Evolutionary conservation across 768 basidiomycete species (phyloP), one percentile per base, ranked within the genome.

Genomic region (Auricularia auricula-judae): DNA sequence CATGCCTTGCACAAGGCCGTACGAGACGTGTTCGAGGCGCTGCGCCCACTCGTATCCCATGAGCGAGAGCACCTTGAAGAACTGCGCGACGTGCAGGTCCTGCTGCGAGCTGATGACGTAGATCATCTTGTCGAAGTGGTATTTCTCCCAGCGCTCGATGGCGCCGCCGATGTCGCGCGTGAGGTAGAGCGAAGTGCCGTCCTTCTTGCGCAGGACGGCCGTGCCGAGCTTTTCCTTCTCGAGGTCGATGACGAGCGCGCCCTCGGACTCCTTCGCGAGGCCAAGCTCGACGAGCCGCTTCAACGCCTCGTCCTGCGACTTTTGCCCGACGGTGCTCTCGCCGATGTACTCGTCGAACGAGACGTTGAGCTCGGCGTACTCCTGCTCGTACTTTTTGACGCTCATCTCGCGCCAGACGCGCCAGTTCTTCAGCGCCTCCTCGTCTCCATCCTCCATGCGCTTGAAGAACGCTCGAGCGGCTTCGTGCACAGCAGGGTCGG

Each of bases 121-220:
- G 74, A 98, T 88, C 89, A 96, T 93, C 73, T 86, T 86, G 79
- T 91, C 86, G 66, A 88, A 94, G 66, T 90, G 84, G 82, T 94
- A 93, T 72, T 91, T 87, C 70, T 93, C 88, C 78, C 87, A 92
- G 64, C 95, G 89, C 76, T 98, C 91, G 68, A 89, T 86, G 1
- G 95, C 94, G 23, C 88, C 96, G 59, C 87, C 95, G 65, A 99
- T 93, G 75, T 99, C 96, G 61, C 96, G 92, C 8, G 92, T 94
- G 62, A 96, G 83, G 74, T 97, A 97, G 68, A 95, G 93, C 0
- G 90, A 91, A 8, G 93, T 94, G 18, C 94, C 94, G 67, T 97
- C 94, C 70, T 84, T 87, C 78, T 98, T 98, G 64, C 90, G 81
- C 62, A 98, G 79, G 66, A 98, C 88, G 2, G 93, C 89, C 72